These are phyloP conservation scores for Saccharum spontaneum DNA, from an alignment of 176 grass and related monocot genomes.

Conservation along the genomic window DNA sequence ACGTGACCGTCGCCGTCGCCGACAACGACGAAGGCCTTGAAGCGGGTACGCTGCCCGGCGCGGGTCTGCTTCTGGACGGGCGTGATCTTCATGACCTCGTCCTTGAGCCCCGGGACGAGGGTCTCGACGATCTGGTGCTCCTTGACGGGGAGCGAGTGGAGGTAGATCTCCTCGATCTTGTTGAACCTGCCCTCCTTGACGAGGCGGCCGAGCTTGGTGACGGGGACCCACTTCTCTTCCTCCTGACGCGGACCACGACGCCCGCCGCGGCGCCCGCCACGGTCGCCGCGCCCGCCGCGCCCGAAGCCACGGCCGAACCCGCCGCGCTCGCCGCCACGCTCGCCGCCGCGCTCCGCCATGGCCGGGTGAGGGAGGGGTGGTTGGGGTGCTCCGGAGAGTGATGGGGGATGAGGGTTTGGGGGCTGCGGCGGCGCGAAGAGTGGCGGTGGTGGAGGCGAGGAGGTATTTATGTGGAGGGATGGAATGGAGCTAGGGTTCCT, in stretches of 20 bases:
- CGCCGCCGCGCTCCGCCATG: constrained; percentile 68
- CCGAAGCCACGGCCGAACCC: constrained; percentile 71
- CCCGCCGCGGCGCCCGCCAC: constrained; percentile 55
- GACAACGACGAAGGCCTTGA: constrained; percentile 94
- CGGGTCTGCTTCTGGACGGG: constrained; percentile 97
- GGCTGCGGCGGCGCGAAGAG: constrained; percentile 34
- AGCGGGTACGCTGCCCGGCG: constrained; percentile 82
- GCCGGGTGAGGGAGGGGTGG: background rate
- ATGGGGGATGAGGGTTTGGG: constrained; percentile 2
- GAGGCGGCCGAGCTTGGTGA: constrained; percentile 87
- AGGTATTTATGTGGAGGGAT: constrained; percentile 32
- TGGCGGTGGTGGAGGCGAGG: background rate
- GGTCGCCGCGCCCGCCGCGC: constrained; percentile 52
- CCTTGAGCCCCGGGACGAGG: constrained; percentile 66
- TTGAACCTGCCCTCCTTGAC: constrained; percentile 54
- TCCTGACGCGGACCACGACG: constrained; percentile 48
- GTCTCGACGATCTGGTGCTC: constrained; percentile 82
- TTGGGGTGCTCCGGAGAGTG: background rate
- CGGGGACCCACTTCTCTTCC: constrained; percentile 94
- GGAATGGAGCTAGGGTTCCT: constrained; percentile 33
- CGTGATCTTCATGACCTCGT: constrained; percentile 97
- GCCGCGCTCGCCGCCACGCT: constrained; percentile 38
- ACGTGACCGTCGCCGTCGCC: constrained; percentile 86
- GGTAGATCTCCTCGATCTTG: constrained; percentile 81
- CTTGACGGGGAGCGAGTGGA: constrained; percentile 93